Evolutionary conservation across 2,329 filamentous ascomycete genomes (phyloP).

Genomic region (Talaromyces sp.): DNA sequence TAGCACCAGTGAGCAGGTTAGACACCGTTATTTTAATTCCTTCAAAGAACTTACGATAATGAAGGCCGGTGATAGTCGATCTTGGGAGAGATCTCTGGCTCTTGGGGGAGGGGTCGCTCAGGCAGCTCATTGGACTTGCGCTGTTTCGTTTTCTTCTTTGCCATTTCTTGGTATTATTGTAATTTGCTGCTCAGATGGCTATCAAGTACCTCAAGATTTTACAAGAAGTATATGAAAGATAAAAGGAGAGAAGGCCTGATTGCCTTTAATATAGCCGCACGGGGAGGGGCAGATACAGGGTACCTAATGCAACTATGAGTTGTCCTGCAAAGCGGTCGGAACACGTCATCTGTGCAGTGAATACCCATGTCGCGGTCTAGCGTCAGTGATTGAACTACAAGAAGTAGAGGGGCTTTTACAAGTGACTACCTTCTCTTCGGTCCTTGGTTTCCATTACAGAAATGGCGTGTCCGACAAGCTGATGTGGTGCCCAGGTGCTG

Average conservation of each 20-base stretch:
- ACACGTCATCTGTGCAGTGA: slow-evolving; percentile 9
- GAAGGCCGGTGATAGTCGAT: slow-evolving; percentile 14
- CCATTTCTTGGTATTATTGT: slow-evolving; percentile 3
- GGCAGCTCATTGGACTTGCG: slow-evolving; percentile 9
- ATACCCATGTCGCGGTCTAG: slow-evolving; percentile 1
- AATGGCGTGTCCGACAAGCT: slow-evolving; percentile 1
- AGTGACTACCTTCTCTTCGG: slow-evolving; percentile 3
- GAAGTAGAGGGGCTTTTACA: neutral
- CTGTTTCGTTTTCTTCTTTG: slow-evolving; percentile 13
- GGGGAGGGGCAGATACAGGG: slow-evolving; percentile 5
- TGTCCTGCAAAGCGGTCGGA: slow-evolving; percentile 10
- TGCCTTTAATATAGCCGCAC: slow-evolving; percentile 7
- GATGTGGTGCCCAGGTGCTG: slow-evolving; percentile 1
- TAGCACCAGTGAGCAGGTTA: slow-evolving; percentile 10
- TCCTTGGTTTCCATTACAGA: slow-evolving; percentile 2
- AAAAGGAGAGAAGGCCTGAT: slow-evolving; percentile 11
- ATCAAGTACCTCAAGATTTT: slow-evolving; percentile 11
- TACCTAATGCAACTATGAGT: slow-evolving; percentile 3
- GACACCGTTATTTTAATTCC: slow-evolving; percentile 3
- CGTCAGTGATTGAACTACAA: slow-evolving; percentile 4
- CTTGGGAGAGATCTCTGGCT: slow-evolving; percentile 11
- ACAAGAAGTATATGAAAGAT: slow-evolving; percentile 6
- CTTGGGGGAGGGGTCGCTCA: neutral
- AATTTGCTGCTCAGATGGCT: neutral
- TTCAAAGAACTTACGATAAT: slow-evolving; percentile 13